Percentiles rank a stretch among this genome's conserved stretches.
These are phyloP conservation scores for Leccinum obscurum DNA, from an alignment of 768 basidiomycete genomes.

Conservation along the genomic window DNA sequence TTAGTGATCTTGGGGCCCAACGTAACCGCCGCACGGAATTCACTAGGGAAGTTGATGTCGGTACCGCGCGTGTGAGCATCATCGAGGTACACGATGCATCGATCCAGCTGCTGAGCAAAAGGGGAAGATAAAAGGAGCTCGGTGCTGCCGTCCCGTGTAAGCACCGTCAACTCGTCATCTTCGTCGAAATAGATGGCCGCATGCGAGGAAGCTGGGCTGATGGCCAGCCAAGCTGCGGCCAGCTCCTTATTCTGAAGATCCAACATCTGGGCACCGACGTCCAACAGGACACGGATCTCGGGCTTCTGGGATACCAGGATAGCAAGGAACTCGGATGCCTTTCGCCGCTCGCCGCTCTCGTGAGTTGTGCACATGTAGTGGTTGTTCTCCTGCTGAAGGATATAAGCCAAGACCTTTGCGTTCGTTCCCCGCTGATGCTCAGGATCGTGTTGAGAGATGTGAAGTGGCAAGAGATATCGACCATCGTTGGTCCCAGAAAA, in stretches of 20 bases:
- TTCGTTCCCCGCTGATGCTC: slow-evolving; percentile 42
- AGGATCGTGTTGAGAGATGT: slow-evolving; percentile 34
- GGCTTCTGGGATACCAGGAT: slow-evolving; percentile 36
- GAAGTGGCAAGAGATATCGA: slow-evolving; percentile 38
- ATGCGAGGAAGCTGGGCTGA: slow-evolving; percentile 5
- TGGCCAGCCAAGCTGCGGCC: slow-evolving; percentile 41
- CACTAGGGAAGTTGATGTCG: slow-evolving; percentile 36
- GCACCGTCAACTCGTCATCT: slow-evolving; percentile 36
- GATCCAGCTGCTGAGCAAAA: slow-evolving; percentile 35
- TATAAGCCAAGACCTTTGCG: slow-evolving; percentile 37
- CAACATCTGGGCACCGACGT: slow-evolving; percentile 59
- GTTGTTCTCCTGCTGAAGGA: slow-evolving; percentile 27
- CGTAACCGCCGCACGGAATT: slow-evolving; percentile 39
- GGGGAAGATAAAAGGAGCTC: slow-evolving; percentile 35
- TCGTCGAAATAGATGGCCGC: slow-evolving; percentile 37
- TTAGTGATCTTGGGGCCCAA: slow-evolving; percentile 40
- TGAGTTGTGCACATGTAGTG: slow-evolving; percentile 17
- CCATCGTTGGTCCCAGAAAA: slow-evolving; percentile 44
- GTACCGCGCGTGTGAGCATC: slow-evolving; percentile 43
- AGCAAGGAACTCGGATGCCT: slow-evolving; percentile 23
- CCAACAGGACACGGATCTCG: slow-evolving; percentile 47
- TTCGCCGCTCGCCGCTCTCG: slow-evolving; percentile 15
- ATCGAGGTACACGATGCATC: slow-evolving; percentile 39
- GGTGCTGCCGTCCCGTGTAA: slow-evolving; percentile 29
- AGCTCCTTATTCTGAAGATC: slow-evolving; percentile 47